Evolutionary conservation across 257 asterid genomes (phyloP).

Genomic region (Capsicum rhomboideum): DNA sequence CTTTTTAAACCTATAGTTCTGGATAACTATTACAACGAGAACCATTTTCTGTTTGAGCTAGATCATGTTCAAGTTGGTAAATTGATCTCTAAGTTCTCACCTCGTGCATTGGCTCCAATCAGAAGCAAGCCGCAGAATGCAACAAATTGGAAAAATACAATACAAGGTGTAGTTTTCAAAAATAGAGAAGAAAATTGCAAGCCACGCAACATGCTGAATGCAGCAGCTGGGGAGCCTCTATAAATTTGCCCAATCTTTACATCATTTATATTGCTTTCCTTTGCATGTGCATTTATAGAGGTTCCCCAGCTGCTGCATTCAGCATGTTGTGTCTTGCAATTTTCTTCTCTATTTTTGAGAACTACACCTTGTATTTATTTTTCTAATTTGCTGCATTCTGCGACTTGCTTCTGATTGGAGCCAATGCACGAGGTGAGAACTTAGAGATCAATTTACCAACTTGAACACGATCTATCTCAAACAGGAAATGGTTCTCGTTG

Average conservation of each 20-base stretch:
- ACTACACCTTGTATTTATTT: background rate
- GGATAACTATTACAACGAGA: slow-evolving; percentile 55
- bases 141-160: slow-evolving; percentile 12
- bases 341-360: slow-evolving; percentile 18
- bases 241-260: too few species aligned
- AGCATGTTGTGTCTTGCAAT: background rate
- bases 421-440: slow-evolving; percentile 35
- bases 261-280: too few species aligned
- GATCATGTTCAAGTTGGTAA: slow-evolving; percentile 67
- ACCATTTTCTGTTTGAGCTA: slow-evolving; percentile 75
- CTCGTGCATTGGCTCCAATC: slow-evolving; percentile 36
- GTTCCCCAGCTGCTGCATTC: slow-evolving; percentile 11
- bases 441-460: slow-evolving; percentile 45
- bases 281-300: too few species aligned
- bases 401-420: slow-evolving; percentile 25
- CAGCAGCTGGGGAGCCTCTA: too few species aligned
- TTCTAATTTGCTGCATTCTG: slow-evolving; percentile 15
- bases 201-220: too few species aligned
- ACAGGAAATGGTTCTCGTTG: slow-evolving; percentile 46
- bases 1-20: slow-evolving; percentile 54
- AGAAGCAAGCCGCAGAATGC: slow-evolving; percentile 10
- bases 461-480: slow-evolving; percentile 85
- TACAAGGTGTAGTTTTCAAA: slow-evolving; percentile 3
- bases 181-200: slow-evolving; percentile 20
- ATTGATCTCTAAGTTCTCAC: slow-evolving; percentile 43